phyloP scores from a whole-genome alignment of 1,284 basidiomycete genomes.

The Chiua sp. region DNA sequence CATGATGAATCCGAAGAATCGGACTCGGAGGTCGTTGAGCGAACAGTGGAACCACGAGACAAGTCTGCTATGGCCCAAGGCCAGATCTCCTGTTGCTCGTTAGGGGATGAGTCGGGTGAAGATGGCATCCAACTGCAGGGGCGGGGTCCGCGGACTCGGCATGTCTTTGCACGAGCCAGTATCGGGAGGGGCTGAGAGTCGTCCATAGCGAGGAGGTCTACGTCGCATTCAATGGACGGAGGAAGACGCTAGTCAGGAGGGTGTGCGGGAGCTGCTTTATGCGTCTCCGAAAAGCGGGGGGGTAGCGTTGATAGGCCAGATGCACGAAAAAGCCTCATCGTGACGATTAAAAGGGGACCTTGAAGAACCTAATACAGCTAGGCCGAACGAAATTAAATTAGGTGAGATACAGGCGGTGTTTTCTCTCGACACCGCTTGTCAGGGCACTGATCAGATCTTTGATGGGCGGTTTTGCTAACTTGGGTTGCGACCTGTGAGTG shows the following conservation, averaged over 20 bases:
- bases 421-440: constrained; percentile 24
- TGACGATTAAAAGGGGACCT: constrained; percentile 24
- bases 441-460: constrained; percentile 19
- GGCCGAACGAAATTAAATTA: constrained; percentile 5
- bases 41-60: constrained; percentile 18
- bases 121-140: constrained; percentile 34
- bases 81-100: constrained; percentile 27
- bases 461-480: constrained; percentile 11
- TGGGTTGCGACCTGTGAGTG: background rate
- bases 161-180: constrained; percentile 13
- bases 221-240: background rate
- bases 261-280: too few relatives aligned
- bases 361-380: constrained; percentile 1
- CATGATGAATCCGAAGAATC: constrained; percentile 20
- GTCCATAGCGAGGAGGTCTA: constrained; percentile 19
- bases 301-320: constrained; percentile 9
- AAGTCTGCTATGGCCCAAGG: constrained; percentile 24
- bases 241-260: too few relatives aligned
- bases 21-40: constrained; percentile 26
- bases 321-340: constrained; percentile 18
- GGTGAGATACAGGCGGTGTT: constrained; percentile 18
- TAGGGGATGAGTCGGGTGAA: constrained; percentile 24
- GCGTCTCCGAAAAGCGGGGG: background rate
- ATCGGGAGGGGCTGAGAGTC: constrained; percentile 9
- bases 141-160: constrained; percentile 34